A percentile compares a stretch with the other conserved stretches of the same genome.
These are phyloP conservation scores for Suhomyces xylopsoci DNA, from an alignment of 805 yeast species.

Conservation along the genomic window DNA sequence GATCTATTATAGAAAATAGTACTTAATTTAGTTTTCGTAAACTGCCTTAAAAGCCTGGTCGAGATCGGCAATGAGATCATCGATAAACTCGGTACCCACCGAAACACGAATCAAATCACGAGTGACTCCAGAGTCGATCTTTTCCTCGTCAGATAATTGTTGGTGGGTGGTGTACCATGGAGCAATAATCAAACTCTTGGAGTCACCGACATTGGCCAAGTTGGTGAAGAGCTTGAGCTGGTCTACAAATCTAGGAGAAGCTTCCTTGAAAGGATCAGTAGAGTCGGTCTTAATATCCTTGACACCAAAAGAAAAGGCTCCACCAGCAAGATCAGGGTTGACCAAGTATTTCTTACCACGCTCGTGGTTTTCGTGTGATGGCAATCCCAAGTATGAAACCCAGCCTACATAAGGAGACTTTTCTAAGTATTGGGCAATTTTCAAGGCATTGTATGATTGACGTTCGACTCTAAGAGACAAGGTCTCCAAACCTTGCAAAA, in stretches of 20 bases:
- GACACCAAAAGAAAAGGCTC: conserved; percentile 86
- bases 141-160: conserved; percentile 81
- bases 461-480: conserved; percentile 91
- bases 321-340: conserved; percentile 62
- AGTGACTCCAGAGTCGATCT: conserved; percentile 79
- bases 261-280: conserved; percentile 59
- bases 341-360: conserved; percentile 77
- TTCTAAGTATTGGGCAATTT: conserved; percentile 75
- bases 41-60: conserved; percentile 77
- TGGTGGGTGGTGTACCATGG: conserved; percentile 97
- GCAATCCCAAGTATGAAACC: conserved; percentile 92
- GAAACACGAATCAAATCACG: conserved; percentile 83
- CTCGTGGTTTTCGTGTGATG: conserved; percentile 73
- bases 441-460: conserved; percentile 79
- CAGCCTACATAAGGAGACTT: conserved; percentile 70
- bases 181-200: conserved; percentile 91
- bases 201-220: conserved; percentile 96
- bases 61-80: conserved; percentile 71
- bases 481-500: conserved; percentile 92
- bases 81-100: conserved; percentile 83
- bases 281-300: conserved; percentile 49
- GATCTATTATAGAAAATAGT: background rate
- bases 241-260: conserved; percentile 85
- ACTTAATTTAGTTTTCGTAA: conserved; percentile 24
- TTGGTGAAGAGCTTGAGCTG: conserved; percentile 80